These are phyloP conservation scores for Sporothrix mexicana DNA, from an alignment of 2,329 filamentous ascomycete genomes.

Conservation along the genomic window DNA sequence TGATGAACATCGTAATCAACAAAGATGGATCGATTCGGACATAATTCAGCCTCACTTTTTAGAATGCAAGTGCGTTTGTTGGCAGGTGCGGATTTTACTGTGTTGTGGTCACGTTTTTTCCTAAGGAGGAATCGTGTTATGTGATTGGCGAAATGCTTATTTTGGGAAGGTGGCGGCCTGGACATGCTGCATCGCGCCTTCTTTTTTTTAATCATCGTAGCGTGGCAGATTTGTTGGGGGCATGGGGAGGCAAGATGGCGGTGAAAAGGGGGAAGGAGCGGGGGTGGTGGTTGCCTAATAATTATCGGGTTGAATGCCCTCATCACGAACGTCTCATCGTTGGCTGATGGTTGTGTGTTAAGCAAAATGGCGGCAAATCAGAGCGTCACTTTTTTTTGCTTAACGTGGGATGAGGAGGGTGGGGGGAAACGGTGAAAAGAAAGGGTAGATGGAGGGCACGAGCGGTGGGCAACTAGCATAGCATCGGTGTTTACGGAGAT, in stretches of 20 bases:
- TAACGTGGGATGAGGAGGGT: slow-evolving; percentile 7
- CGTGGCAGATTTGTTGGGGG: neutral
- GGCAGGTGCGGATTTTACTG: neutral
- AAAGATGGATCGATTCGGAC: neutral
- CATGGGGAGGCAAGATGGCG: slow-evolving; percentile 11
- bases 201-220: neutral
- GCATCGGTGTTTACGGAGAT: slow-evolving; percentile 23
- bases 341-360: slow-evolving; percentile 4
- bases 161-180: slow-evolving; percentile 15
- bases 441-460: neutral
- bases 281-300: slow-evolving; percentile 26
- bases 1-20: neutral
- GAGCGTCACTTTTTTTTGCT: slow-evolving; percentile 15
- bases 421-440: slow-evolving; percentile 20
- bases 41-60: slow-evolving; percentile 18
- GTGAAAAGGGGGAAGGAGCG: neutral
- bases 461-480: neutral
- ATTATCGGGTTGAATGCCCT: neutral
- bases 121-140: slow-evolving; percentile 38
- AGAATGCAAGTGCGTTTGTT: neutral
- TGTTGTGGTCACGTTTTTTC: slow-evolving; percentile 13
- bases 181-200: slow-evolving; percentile 1
- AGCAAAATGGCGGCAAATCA: slow-evolving; percentile 29
- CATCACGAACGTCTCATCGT: slow-evolving; percentile 14
- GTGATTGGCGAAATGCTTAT: slow-evolving; percentile 38